Percentiles rank a stretch among this genome's conserved stretches.
These are phyloP conservation scores for Leucosporidium yakuticum DNA, from an alignment of 768 basidiomycete genomes.

Conservation along the genomic window DNA sequence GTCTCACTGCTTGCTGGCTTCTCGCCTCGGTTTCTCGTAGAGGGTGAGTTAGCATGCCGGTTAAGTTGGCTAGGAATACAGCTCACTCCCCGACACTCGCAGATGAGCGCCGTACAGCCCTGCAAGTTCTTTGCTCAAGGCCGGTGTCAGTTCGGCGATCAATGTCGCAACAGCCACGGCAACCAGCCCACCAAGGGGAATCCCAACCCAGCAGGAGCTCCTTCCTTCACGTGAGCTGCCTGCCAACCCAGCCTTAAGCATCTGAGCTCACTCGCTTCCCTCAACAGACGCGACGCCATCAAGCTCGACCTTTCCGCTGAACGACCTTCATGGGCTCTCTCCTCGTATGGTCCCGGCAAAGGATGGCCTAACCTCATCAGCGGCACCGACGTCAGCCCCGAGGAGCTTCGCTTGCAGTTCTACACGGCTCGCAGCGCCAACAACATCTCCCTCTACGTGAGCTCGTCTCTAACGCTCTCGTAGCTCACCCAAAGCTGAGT, in stretches of 20 bases:
- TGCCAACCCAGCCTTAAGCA: no score
- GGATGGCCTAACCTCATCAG: conserved; percentile 60
- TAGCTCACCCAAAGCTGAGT: background rate
- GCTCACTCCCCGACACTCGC: no score
- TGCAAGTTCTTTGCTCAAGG: conserved; percentile 63
- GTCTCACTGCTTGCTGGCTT: no score
- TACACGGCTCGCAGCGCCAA: conserved; percentile 19
- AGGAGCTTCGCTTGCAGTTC: conserved; percentile 60
- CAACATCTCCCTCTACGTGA: conserved; percentile 27
- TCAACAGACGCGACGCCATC: conserved; percentile 57
- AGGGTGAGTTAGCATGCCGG: no score
- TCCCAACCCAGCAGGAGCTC: conserved; percentile 35
- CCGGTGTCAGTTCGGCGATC: conserved; percentile 59
- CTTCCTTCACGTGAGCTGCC: conserved; percentile 16
- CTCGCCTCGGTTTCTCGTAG: no score
- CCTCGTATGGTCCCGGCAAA: conserved; percentile 72
- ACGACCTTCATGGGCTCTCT: conserved; percentile 71
- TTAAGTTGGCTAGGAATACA: no score
- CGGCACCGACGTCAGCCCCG: conserved; percentile 65
- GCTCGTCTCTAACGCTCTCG: background rate
- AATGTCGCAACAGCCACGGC: conserved; percentile 62
- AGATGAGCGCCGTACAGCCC: no score
- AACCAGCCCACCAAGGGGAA: conserved; percentile 24
- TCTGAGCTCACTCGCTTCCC: background rate
- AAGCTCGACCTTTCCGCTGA: conserved; percentile 62